Conservation (phyloP, 257 asterid species). For the Perilla frutescens region DNA sequence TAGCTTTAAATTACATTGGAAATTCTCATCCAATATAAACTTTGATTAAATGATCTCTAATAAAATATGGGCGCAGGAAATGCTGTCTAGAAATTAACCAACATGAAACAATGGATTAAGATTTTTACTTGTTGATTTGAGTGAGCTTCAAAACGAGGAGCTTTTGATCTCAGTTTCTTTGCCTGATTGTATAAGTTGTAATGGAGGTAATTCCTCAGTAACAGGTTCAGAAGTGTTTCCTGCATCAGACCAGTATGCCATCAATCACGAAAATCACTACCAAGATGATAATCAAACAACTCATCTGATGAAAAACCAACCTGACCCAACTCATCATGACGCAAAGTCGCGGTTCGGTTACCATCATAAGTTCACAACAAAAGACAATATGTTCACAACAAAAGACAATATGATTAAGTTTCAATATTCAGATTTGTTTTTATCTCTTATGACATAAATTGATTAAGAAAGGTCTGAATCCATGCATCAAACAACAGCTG, state of each 20-base stretch:
- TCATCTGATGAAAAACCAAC: conserved; percentile 46
- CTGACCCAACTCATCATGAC: conserved; percentile 98
- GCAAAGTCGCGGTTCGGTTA: conserved; percentile 89
- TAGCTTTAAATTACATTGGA: not conserved
- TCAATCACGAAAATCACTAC: conserved; percentile 26
- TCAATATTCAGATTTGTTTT: not conserved
- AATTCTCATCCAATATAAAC: not conserved
- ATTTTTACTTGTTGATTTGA: conserved; percentile 75
- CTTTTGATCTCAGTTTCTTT: conserved; percentile 82
- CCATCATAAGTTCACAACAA: no score
- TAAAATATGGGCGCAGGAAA: not conserved
- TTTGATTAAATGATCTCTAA: not conserved
- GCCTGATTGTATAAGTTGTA: conserved; percentile 84
- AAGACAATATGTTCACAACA: conserved; percentile 20
- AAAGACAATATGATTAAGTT: not conserved
- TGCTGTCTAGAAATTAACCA: not conserved
- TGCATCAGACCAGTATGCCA: conserved; percentile 38
- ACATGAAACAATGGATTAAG: conserved; percentile 16
- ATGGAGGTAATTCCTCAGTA: conserved; percentile 79
- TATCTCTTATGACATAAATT: not conserved
- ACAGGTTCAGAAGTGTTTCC: conserved; percentile 81
- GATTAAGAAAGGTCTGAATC: conserved; percentile 9
- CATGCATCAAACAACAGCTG: conserved; percentile 5
- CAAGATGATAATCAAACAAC: conserved; percentile 26
- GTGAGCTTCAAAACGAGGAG: conserved; percentile 81